Conservation (phyloP, 2,329 filamentous ascomycete genomes). For the Calonectria crousiana region DNA sequence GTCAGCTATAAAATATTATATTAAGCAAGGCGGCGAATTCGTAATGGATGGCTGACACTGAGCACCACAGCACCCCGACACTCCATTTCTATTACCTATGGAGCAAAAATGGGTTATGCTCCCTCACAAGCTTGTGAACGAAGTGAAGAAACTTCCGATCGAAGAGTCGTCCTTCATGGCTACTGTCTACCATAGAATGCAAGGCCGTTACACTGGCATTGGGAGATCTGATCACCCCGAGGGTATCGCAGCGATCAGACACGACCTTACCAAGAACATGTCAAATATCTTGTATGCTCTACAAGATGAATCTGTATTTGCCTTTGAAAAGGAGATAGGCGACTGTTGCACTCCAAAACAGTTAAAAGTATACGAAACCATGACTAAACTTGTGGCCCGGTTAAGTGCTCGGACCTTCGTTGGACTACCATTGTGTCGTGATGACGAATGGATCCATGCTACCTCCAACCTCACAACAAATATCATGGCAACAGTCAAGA, state of each 20-base stretch:
- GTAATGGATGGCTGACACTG: background rate
- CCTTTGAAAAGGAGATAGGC: background rate
- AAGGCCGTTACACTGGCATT: background rate
- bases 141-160: background rate
- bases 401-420: background rate
- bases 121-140: background rate
- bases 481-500: background rate
- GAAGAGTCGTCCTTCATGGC: background rate
- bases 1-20: background rate
- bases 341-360: background rate
- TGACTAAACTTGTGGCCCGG: background rate
- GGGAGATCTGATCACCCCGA: background rate
- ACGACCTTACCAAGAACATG: background rate
- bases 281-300: background rate
- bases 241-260: background rate
- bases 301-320: background rate
- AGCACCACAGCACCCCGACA: background rate
- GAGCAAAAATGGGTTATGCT: background rate
- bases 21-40: background rate
- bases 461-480: background rate
- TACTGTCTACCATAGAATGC: background rate
- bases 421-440: background rate
- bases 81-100: background rate
- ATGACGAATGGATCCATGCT: background rate
- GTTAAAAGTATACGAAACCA: background rate